phyloP scores from a whole-genome alignment of 208 protist species.

The Phytomonas sp. region DNA sequence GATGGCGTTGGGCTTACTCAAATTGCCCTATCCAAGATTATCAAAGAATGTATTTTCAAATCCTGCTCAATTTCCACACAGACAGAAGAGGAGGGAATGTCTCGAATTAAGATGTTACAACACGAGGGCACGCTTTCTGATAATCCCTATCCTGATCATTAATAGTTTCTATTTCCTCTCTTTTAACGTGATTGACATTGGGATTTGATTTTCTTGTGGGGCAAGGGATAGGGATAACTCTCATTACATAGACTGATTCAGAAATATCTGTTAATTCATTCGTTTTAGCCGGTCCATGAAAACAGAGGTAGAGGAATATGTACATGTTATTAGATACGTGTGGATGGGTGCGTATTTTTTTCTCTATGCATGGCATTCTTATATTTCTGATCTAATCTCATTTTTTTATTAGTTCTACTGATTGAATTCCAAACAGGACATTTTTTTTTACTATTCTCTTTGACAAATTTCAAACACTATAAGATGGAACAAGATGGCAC shows the following conservation, averaged over 20 bases:
- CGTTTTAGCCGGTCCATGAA: neutral
- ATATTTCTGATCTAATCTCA: constrained; percentile 3
- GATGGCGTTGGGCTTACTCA: constrained; percentile 68
- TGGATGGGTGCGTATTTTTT: neutral
- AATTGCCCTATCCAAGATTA: constrained; percentile 65
- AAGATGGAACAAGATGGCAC: constrained; percentile 20
- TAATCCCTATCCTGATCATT: constrained; percentile 78
- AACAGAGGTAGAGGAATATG: neutral
- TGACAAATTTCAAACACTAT: neutral
- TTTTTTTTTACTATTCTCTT: constrained; percentile 1
- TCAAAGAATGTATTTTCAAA: constrained; percentile 72
- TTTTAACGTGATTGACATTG: neutral
- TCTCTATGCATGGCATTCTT: neutral
- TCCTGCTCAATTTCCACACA: constrained; percentile 67
- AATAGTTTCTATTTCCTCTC: neutral
- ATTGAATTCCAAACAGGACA: neutral
- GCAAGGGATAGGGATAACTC: neutral
- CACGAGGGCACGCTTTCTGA: constrained; percentile 70
- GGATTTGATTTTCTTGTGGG: neutral
- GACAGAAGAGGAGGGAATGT: constrained; percentile 76
- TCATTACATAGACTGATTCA: neutral
- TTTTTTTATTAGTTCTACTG: neutral
- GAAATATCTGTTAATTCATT: neutral
- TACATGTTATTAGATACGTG: neutral
- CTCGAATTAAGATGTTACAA: constrained; percentile 71